A percentile compares a stretch with the other conserved stretches of the same genome.
phyloP scores from a whole-genome alignment of 345 rosid species.

The Arabidopsis arenosa region DNA sequence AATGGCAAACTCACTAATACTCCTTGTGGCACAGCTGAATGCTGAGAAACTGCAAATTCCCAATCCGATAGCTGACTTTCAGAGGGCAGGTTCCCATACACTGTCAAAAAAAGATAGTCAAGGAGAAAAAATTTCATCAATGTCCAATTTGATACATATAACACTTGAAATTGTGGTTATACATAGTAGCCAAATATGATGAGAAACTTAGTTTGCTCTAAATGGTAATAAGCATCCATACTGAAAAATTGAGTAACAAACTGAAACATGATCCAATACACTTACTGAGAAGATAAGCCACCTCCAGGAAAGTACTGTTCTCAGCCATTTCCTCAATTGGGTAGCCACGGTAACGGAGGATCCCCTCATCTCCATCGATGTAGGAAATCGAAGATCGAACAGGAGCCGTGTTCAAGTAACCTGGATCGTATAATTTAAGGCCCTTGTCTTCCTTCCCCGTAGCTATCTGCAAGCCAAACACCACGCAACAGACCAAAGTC shows the following conservation, averaged over 20 bases:
- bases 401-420: conserved; percentile 94
- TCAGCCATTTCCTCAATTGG: conserved; percentile 49
- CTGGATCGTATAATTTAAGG: conserved; percentile 85
- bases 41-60: conserved; percentile 93
- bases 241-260: conserved; percentile 12
- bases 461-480: conserved; percentile 56
- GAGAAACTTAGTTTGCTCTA: background rate
- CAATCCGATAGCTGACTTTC: conserved; percentile 85
- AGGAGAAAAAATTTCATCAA: background rate
- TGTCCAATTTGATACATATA: background rate
- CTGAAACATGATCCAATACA: background rate
- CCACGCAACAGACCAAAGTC: background rate
- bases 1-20: conserved; percentile 56
- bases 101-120: conserved; percentile 42
- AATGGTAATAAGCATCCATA: background rate
- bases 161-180: background rate
- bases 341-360: conserved; percentile 39
- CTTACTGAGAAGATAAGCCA: conserved; percentile 42
- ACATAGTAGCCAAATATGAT: background rate
- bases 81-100: conserved; percentile 87
- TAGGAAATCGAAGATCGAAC: conserved; percentile 84
- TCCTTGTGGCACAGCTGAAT: conserved; percentile 98
- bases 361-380: conserved; percentile 94
- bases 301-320: conserved; percentile 38
- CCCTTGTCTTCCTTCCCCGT: conserved; percentile 83